Evolutionary conservation across 2,329 filamentous ascomycete genomes (phyloP).

Genomic region (Aspergillus sp.): DNA sequence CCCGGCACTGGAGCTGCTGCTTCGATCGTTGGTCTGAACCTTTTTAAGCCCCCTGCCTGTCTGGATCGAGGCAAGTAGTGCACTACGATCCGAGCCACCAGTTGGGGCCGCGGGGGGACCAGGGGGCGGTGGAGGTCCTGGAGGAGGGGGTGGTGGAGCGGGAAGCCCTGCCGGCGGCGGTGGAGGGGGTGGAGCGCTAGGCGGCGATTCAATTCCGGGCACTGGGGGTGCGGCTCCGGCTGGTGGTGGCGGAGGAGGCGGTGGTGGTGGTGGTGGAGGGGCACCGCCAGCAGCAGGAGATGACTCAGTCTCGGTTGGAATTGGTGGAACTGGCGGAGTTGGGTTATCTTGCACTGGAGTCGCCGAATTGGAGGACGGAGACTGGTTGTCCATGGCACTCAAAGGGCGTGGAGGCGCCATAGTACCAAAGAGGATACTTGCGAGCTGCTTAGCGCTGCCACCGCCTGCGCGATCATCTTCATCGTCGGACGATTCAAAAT

Average conservation of each 20-base stretch:
- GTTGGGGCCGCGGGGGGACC: slow-evolving; percentile 37
- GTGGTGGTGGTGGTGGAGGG: slow-evolving; percentile 36
- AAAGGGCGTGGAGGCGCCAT: slow-evolving; percentile 92
- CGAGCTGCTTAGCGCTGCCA: slow-evolving; percentile 83
- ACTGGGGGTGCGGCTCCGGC: slow-evolving; percentile 12
- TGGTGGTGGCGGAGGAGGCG: slow-evolving; percentile 36
- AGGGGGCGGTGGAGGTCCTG: slow-evolving; percentile 25
- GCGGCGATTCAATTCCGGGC: slow-evolving; percentile 4
- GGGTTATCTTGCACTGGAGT: slow-evolving; percentile 45
- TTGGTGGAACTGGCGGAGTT: slow-evolving; percentile 34
- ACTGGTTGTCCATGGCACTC: slow-evolving; percentile 75
- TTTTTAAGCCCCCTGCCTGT: slow-evolving; percentile 78
- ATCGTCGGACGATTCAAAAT: slow-evolving; percentile 69
- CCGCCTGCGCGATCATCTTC: slow-evolving; percentile 75
- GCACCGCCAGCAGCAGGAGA: slow-evolving; percentile 27
- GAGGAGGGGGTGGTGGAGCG: slow-evolving; percentile 49
- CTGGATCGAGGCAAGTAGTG: slow-evolving; percentile 80
- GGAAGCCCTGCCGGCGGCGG: slow-evolving; percentile 28
- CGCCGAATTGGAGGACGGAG: slow-evolving; percentile 46
- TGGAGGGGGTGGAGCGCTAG: slow-evolving; percentile 50
- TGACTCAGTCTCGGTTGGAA: slow-evolving; percentile 15
- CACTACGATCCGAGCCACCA: slow-evolving; percentile 47
- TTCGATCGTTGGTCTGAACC: slow-evolving; percentile 86
- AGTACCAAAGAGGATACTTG: slow-evolving; percentile 92
- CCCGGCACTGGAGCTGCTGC: slow-evolving; percentile 70